A percentile compares a stretch with the other conserved stretches of the same genome.
Conservation (phyloP, 2,329 filamentous ascomycete genomes). For the Microcera coccophila region DNA sequence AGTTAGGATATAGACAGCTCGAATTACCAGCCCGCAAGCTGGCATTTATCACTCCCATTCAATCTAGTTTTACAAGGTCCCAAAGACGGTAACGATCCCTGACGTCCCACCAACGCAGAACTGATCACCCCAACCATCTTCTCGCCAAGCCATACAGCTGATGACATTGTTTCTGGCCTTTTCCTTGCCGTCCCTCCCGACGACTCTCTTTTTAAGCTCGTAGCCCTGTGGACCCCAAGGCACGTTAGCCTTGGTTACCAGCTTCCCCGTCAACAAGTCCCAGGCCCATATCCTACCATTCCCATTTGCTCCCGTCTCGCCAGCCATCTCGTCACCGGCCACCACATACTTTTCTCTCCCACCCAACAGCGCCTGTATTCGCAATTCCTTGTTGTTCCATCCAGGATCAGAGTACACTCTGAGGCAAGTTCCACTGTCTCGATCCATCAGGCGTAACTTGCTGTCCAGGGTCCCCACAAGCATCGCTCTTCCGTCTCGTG, state of each 20-base stretch:
- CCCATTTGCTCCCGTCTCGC: conserved; percentile 25
- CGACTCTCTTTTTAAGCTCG: conserved; percentile 47
- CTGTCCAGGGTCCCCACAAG: conserved; percentile 74
- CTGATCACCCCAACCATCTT: conserved; percentile 59
- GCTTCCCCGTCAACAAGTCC: conserved; percentile 74
- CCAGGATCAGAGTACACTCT: conserved; percentile 61
- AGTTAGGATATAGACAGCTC: not conserved
- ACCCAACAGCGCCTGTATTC: conserved; percentile 74
- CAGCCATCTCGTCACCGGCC: conserved; percentile 68
- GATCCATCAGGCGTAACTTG: conserved; percentile 75
- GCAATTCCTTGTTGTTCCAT: conserved; percentile 63
- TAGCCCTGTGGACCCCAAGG: conserved; percentile 53
- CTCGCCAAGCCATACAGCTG: conserved; percentile 61
- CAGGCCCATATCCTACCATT: conserved; percentile 71
- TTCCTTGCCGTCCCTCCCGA: conserved; percentile 58
- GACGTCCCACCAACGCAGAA: conserved; percentile 64
- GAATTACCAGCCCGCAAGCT: not conserved
- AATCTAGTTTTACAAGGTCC: conserved; percentile 32
- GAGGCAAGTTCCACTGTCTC: conserved; percentile 67
- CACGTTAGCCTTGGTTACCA: conserved; percentile 58
- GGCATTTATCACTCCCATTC: not conserved
- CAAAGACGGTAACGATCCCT: conserved; percentile 62
- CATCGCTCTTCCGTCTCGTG: conserved; percentile 68
- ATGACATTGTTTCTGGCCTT: conserved; percentile 58
- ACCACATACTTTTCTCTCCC: conserved; percentile 73